Evolutionary conservation across 495 filamentous ascomycete genomes (phyloP).

Genomic region (Hypoxylon crocopeplum): DNA sequence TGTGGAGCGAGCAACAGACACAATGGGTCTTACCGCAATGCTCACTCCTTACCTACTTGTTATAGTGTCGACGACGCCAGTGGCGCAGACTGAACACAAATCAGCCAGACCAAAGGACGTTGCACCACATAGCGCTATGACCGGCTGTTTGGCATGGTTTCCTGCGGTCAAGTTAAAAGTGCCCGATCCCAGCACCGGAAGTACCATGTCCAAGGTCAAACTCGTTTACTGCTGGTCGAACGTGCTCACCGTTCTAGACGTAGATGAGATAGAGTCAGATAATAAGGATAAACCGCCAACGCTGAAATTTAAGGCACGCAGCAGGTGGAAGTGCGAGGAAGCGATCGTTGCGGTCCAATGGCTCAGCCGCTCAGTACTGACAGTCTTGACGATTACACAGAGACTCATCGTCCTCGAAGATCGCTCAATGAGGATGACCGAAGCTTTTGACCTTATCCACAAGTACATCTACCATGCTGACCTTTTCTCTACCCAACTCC

Average conservation of each 20-base stretch:
- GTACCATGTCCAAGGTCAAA: conserved; percentile 73
- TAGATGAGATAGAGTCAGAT: conserved; percentile 74
- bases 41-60: conserved; percentile 95
- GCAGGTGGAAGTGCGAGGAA: conserved; percentile 92
- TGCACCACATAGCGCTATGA: conserved; percentile 86
- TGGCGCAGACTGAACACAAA: conserved; percentile 96
- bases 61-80: conserved; percentile 93
- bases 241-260: conserved; percentile 87
- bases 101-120: conserved; percentile 88
- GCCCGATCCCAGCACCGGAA: conserved; percentile 62
- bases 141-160: conserved; percentile 95
- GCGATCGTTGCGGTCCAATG: conserved; percentile 97
- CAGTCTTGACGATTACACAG: conserved; percentile 91
- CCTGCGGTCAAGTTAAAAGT: conserved; percentile 91
- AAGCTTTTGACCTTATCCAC: conserved; percentile 89
- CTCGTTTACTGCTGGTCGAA: conserved; percentile 99
- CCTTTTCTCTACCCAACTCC: conserved; percentile 83
- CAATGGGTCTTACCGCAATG: conserved; percentile 91
- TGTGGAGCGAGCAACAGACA: conserved; percentile 84
- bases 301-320: conserved; percentile 81
- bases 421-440: conserved; percentile 83
- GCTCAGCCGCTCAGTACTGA: conserved; percentile 92
- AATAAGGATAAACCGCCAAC: conserved; percentile 73
- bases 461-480: conserved; percentile 93
- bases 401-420: conserved; percentile 93